Conservation (phyloP, 2,329 filamentous ascomycete genomes). For the Chrysoporthe deuterocubensis region DNA sequence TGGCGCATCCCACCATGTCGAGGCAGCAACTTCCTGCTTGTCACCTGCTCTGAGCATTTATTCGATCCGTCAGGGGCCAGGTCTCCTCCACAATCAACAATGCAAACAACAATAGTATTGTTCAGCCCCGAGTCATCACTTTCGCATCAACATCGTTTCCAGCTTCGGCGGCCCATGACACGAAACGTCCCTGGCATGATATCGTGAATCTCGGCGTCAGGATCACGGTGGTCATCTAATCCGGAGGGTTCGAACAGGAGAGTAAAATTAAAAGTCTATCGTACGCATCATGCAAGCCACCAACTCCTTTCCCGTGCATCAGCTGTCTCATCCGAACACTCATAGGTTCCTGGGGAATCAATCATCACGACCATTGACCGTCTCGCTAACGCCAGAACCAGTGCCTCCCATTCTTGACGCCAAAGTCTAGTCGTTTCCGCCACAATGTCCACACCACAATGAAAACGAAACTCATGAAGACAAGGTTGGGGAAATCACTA, state of each 20-base stretch:
- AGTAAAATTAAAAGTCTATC: constrained; percentile 15
- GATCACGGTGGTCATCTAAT: not conserved
- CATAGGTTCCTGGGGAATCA: not conserved
- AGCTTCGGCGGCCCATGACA: not conserved
- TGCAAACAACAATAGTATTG: constrained; percentile 25
- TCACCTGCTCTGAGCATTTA: not conserved
- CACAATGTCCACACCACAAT: constrained; percentile 7
- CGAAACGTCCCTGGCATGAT: not conserved
- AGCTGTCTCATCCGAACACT: not conserved
- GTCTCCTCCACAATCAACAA: not conserved
- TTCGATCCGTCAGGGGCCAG: not conserved
- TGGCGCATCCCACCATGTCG: not conserved
- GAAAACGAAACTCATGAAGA: not conserved
- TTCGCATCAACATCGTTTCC: not conserved
- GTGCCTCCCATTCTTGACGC: constrained; percentile 9
- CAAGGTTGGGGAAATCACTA: not conserved
- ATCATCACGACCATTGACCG: constrained; percentile 10
- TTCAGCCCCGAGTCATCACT: constrained; percentile 19
- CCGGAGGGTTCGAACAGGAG: not conserved
- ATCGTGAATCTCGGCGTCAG: not conserved
- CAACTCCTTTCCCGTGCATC: constrained; percentile 17
- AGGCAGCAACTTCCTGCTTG: not conserved
- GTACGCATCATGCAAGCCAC: constrained; percentile 21
- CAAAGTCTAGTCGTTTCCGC: constrained; percentile 13
- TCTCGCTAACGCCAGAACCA: constrained; percentile 6